Percentiles rank a stretch among this genome's conserved stretches.
Conservation (phyloP, 2,329 filamentous ascomycete species). For the Paraphoma chrysanthemicola region DNA sequence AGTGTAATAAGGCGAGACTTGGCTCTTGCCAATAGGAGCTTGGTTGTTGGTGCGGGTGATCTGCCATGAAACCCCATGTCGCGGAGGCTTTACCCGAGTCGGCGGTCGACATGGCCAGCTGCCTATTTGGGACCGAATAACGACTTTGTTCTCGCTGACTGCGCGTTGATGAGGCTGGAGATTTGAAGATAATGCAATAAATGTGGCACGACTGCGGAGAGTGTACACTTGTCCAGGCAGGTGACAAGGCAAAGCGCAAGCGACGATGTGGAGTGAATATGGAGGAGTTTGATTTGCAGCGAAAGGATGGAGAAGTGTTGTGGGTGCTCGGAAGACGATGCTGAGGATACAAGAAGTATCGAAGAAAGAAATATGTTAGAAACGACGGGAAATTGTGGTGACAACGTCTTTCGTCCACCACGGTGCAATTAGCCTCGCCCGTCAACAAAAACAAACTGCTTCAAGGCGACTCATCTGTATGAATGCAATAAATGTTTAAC, state of each 20-base stretch:
- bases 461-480: no score
- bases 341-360: no score
- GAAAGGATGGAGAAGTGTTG: no score
- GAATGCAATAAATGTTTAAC: no score
- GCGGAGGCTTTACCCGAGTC: slow-evolving; percentile 10
- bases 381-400: no score
- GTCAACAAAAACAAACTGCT: no score
- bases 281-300: no score
- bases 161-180: background rate
- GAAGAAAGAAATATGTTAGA: no score
- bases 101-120: slow-evolving; percentile 3
- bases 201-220: background rate
- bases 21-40: slow-evolving; percentile 19
- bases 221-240: background rate
- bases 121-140: slow-evolving; percentile 6
- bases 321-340: no score
- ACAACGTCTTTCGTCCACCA: no score
- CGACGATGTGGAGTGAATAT: no score
- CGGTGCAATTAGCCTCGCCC: no score
- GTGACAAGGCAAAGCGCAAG: background rate
- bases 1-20: slow-evolving; percentile 13
- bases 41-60: slow-evolving; percentile 13
- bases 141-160: background rate
- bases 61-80: slow-evolving; percentile 7
- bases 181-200: background rate